Conservation (phyloP, 805 yeast genomes). For the Priceomyces melissophilus region DNA sequence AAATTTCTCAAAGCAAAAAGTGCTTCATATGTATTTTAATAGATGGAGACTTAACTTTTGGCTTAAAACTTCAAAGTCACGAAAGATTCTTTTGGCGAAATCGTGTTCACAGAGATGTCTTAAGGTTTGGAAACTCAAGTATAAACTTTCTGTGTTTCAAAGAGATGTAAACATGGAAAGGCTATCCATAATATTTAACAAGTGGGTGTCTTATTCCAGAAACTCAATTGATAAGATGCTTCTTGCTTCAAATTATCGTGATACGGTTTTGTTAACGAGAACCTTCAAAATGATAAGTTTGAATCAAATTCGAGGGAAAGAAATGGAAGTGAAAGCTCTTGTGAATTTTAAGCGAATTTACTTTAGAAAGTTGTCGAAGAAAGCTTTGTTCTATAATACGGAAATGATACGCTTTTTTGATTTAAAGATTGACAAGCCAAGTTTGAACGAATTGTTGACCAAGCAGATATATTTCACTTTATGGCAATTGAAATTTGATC, state of each 20-base stretch:
- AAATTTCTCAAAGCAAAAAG: constrained; percentile 4
- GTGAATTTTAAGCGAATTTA: constrained; percentile 18
- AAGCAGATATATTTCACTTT: constrained; percentile 5
- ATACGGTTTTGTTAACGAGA: constrained; percentile 1
- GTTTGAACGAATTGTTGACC: constrained; percentile 5
- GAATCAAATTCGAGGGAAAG: constrained; percentile 1
- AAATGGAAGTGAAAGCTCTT: constrained; percentile 14
- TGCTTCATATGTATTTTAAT: constrained; percentile 6
- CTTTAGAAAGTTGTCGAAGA: constrained; percentile 10
- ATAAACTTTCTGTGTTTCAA: constrained; percentile 1
- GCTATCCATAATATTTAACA: not conserved
- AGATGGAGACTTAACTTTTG: constrained; percentile 14
- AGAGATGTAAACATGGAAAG: not conserved
- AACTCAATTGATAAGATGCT: not conserved
- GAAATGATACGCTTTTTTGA: constrained; percentile 3
- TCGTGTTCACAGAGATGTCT: not conserved
- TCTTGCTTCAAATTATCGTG: constrained; percentile 4
- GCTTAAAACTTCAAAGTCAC: not conserved
- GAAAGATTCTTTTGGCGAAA: not conserved
- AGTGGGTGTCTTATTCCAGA: constrained; percentile 2
- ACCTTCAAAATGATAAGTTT: constrained; percentile 6
- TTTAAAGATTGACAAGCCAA: constrained; percentile 1
- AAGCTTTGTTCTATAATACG: constrained; percentile 4
- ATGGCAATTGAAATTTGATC: constrained; percentile 24
- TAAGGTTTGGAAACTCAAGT: constrained; percentile 4